Evolutionary conservation across 805 yeast species (phyloP).

Genomic region (Grigorovia jiainica): DNA sequence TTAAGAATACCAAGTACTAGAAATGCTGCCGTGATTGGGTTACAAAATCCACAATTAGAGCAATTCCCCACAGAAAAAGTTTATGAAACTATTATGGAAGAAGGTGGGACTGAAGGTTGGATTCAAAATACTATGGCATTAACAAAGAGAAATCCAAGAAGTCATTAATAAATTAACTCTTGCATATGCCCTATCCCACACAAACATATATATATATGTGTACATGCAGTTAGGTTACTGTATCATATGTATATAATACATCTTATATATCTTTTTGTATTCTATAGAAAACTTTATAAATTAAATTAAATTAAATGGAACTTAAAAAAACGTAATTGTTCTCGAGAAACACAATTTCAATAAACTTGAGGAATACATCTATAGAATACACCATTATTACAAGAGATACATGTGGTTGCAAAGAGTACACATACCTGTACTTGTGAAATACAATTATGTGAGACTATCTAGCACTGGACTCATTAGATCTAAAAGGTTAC

Average conservation of each 20-base stretch:
- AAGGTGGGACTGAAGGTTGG: slow-evolving; percentile 92
- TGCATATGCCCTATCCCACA: background rate
- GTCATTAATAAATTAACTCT: slow-evolving; percentile 39
- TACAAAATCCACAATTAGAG: slow-evolving; percentile 29
- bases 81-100: slow-evolving; percentile 54
- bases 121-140: slow-evolving; percentile 68
- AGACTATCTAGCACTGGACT: background rate
- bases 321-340: too few species aligned
- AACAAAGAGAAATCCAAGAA: slow-evolving; percentile 61
- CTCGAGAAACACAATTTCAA: too few species aligned
- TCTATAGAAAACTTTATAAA: too few species aligned
- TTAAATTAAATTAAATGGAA: too few species aligned
- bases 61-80: slow-evolving; percentile 31
- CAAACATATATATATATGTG: background rate
- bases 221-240: background rate
- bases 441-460: background rate
- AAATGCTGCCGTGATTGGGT: slow-evolving; percentile 82
- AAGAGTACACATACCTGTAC: background rate
- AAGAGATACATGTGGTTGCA: background rate
- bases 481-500: too few species aligned
- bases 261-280: too few species aligned
- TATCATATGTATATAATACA: too few species aligned
- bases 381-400: too few species aligned
- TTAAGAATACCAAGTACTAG: slow-evolving; percentile 89
- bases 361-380: too few species aligned